Evolutionary conservation across 1,284 basidiomycete genomes (phyloP), one percentile per base, ranked within the genome.

Genomic region (Bjerkandera adusta): DNA sequence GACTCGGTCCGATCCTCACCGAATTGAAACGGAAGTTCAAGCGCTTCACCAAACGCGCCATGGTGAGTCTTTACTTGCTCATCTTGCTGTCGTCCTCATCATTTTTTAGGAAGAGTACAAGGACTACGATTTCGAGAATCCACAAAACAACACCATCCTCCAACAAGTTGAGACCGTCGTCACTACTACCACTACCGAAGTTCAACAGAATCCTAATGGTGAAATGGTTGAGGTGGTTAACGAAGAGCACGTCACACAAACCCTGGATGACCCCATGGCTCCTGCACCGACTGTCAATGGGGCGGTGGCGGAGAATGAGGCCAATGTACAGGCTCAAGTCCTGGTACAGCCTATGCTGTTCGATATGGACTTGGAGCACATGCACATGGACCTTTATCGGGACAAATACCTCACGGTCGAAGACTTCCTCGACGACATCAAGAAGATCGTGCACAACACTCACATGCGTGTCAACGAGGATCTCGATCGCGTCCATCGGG

Each of bases 21-120:
- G 94, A 98, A 64, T 71, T 99, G 55, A 92, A 92, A 70, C 83
- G 92, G 63, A 95, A 96, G 69, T 96, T 90, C 68, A 93, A 93
- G 71, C 79, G 90, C 55, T 96, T 97, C 61, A 90, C 84, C 0
- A 89, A 93, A 63, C 73, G 80, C 34, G 89, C 92, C 35, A 81
- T 77, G 61, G 92, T 93, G 57, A 61, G 83, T 75, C 26, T 36
- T 21, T 37, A 39, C 4, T 39, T 27, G 46, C 50, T 12, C 46
- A 18, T 13, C 34, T 29, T 34, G 29, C 35, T 27, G 7, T 26
- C 20, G 12, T 42, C 13, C 7, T 22, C 22, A 37, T 35, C 4
- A 36, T 10, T 16, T 35, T 7, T 20, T 30, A 89, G 84, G 83
- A 92, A 56, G 85, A 89, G 60, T 92, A 92, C 58, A n/a, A n/a